Conservation (phyloP, 2,329 filamentous ascomycete species). For the Pezicula radicicola region DNA sequence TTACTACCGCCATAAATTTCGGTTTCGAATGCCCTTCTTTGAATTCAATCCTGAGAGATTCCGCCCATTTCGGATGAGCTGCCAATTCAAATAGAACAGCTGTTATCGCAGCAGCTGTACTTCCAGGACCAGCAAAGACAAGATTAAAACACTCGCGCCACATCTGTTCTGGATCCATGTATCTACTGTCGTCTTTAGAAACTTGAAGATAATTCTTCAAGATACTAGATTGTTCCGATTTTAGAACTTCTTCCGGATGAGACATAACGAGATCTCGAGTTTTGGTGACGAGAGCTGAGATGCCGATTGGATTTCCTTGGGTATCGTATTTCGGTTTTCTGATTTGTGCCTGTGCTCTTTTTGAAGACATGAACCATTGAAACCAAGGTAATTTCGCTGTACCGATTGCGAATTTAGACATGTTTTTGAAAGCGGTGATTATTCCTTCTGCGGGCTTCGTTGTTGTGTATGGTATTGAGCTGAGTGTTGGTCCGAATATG, state of each 20-base stretch:
- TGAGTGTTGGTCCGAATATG: conserved; percentile 3
- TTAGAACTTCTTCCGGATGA: background rate
- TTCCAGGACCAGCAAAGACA: conserved; percentile 2
- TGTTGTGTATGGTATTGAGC: background rate
- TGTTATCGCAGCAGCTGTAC: conserved; percentile 4
- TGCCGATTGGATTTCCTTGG: background rate
- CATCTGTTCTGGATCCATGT: conserved; percentile 1
- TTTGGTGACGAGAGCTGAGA: background rate
- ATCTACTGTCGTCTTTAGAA: background rate
- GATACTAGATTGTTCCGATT: conserved; percentile 1
- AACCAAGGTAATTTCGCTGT: background rate
- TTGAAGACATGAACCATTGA: background rate
- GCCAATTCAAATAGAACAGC: background rate
- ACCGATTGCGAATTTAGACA: background rate
- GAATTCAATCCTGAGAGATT: background rate
- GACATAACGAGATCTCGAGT: background rate
- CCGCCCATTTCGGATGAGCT: background rate
- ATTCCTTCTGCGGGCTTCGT: background rate
- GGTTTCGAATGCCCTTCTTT: background rate
- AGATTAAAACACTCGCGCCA: conserved; percentile 4
- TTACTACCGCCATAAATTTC: background rate
- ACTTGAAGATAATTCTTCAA: background rate
- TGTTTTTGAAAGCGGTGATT: background rate
- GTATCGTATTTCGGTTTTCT: conserved; percentile 1
- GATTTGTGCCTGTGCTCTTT: background rate